phyloP scores from a whole-genome alignment of 2,329 filamentous ascomycete genomes.

The Talaromyces funiculosus region DNA sequence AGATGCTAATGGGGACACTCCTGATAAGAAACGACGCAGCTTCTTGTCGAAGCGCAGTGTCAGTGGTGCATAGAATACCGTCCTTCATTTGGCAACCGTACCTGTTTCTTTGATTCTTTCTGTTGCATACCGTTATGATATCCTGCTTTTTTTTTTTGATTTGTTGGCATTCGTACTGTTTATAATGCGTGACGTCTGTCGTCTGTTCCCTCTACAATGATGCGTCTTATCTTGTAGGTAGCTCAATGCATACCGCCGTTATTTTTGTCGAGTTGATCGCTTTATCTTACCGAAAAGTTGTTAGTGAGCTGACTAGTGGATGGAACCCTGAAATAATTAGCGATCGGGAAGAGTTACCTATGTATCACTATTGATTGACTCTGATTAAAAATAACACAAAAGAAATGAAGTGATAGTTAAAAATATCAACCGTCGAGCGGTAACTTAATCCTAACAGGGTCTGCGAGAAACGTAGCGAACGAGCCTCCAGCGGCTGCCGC shows the following conservation, averaged over 20 bases:
- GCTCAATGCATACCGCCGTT: neutral
- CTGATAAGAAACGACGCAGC: conserved; percentile 41
- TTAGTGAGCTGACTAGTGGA: neutral
- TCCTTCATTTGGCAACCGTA: neutral
- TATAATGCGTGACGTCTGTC: neutral
- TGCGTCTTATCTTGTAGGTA: neutral
- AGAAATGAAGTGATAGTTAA: neutral
- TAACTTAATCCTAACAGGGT: neutral
- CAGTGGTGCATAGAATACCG: conserved; percentile 25
- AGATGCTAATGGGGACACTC: conserved; percentile 30
- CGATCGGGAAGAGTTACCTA: neutral
- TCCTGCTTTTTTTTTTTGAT: conserved; percentile 10
- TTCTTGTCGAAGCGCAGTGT: conserved; percentile 43
- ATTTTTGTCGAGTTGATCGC: neutral
- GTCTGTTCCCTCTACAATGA: neutral
- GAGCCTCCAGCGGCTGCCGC: conserved; percentile 2
- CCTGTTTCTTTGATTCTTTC: neutral
- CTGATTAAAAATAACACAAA: neutral
- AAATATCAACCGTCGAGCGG: neutral
- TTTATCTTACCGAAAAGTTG: neutral
- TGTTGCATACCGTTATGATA: conserved; percentile 14
- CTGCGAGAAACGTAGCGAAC: neutral
- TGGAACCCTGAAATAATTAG: neutral
- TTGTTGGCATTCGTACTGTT: neutral
- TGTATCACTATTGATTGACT: neutral